A percentile compares a stretch with the other conserved stretches of the same genome.
phyloP scores from a whole-genome alignment of 768 basidiomycete species.

The Tricholoma matsutake region DNA sequence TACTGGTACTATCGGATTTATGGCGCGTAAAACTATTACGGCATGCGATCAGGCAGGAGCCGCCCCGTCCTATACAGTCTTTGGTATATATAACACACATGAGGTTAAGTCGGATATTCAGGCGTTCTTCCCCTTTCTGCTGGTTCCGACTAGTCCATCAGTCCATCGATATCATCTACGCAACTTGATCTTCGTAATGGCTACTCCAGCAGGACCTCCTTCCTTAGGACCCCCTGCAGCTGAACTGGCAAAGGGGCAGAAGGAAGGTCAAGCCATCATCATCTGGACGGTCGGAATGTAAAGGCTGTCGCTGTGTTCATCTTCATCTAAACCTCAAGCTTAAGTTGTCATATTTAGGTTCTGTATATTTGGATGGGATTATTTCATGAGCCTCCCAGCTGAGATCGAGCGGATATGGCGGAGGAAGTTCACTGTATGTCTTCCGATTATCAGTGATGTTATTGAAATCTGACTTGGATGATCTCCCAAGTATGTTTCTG shows the following conservation, averaged over 20 bases:
- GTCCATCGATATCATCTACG: too few relatives aligned
- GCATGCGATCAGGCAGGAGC: too few relatives aligned
- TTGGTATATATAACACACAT: too few relatives aligned
- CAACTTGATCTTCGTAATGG: too few relatives aligned
- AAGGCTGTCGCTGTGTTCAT: slow-evolving; percentile 6
- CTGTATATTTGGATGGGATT: slow-evolving; percentile 28
- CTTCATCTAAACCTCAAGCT: background rate
- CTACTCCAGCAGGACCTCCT: too few relatives aligned
- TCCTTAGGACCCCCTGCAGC: background rate
- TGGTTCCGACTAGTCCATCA: too few relatives aligned
- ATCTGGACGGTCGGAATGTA: slow-evolving; percentile 26
- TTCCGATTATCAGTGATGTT: background rate
- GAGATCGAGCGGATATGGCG: slow-evolving; percentile 21
- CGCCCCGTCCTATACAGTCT: too few relatives aligned
- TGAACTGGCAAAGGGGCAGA: slow-evolving; percentile 14
- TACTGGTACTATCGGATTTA: too few relatives aligned
- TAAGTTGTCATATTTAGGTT: slow-evolving; percentile 17
- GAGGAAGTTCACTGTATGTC: slow-evolving; percentile 22
- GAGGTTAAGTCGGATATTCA: too few relatives aligned
- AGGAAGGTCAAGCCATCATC: slow-evolving; percentile 20
- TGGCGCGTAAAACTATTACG: too few relatives aligned
- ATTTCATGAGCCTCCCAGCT: slow-evolving; percentile 21
- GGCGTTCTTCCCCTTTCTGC: too few relatives aligned
- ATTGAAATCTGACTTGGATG: background rate
- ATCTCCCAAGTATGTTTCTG: slow-evolving; percentile 12